phyloP scores from a whole-genome alignment of 768 basidiomycete genomes.

The Tephrocybe rancida region DNA sequence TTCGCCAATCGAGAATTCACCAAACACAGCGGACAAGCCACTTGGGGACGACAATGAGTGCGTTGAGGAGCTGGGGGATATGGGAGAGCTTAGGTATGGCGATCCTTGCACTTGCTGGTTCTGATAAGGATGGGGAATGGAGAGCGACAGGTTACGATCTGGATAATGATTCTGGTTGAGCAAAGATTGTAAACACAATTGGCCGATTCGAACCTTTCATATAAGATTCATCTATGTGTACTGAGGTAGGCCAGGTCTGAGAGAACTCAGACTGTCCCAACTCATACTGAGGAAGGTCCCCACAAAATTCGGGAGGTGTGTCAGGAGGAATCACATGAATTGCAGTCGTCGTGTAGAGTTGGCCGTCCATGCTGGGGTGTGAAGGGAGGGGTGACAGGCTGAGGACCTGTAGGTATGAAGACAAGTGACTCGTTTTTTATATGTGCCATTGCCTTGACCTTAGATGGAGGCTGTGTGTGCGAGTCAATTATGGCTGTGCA shows the following conservation, averaged over 20 bases:
- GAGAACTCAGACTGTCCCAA: neutral
- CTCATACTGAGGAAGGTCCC: neutral
- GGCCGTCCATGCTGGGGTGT: constrained; percentile 6
- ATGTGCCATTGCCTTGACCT: too few species aligned
- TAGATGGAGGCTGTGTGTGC: too few species aligned
- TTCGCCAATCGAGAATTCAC: constrained; percentile 2
- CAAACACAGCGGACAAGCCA: neutral
- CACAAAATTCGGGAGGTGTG: constrained; percentile 3
- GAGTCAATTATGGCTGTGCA: too few species aligned
- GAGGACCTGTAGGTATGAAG: too few species aligned
- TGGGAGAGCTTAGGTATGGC: constrained; percentile 6
- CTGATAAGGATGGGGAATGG: neutral
- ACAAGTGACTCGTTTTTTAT: neutral
- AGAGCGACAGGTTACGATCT: constrained; percentile 6
- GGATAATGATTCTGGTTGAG: neutral
- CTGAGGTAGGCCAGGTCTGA: neutral
- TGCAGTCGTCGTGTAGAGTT: neutral
- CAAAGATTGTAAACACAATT: neutral
- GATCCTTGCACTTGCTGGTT: neutral
- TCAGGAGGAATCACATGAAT: constrained; percentile 12
- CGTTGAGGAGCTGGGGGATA: constrained; percentile 8
- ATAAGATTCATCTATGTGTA: neutral
- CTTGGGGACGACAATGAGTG: constrained; percentile 12
- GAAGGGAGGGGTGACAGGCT: neutral
- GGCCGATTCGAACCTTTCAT: constrained; percentile 3